phyloP scores from a whole-genome alignment of 768 basidiomycete species.

The Lactarius akahatsu region DNA sequence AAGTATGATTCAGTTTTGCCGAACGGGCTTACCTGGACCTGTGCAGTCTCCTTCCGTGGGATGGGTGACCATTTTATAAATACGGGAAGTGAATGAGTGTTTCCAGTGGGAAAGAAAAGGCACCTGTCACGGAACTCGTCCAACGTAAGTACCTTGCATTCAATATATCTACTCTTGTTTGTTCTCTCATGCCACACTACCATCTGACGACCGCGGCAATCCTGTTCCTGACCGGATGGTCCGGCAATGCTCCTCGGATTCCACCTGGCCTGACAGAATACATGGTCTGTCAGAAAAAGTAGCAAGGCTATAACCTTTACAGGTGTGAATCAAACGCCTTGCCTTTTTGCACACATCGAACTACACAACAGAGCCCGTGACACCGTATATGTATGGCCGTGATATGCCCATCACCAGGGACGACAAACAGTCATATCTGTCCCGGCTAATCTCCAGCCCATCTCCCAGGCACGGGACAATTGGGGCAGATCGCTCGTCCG shows the following conservation, averaged over 20 bases:
- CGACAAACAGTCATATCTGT: neutral
- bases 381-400: neutral
- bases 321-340: neutral
- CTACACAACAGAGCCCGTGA: neutral
- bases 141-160: neutral
- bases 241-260: neutral
- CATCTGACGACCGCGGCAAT: neutral
- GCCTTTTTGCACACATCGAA: neutral
- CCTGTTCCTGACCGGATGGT: neutral
- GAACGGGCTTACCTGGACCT: neutral
- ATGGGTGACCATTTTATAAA: neutral
- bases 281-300: neutral
- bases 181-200: neutral
- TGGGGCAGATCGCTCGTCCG: neutral
- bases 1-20: neutral
- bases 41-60: neutral
- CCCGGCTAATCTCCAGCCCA: constrained; percentile 16
- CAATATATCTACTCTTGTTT: constrained; percentile 5
- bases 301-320: neutral
- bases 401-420: constrained; percentile 14
- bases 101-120: neutral
- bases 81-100: neutral
- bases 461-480: neutral
- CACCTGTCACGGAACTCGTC: neutral
- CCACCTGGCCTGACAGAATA: neutral